phyloP scores from a whole-genome alignment of 2,329 filamentous ascomycete genomes.

The Penicillium sp. region DNA sequence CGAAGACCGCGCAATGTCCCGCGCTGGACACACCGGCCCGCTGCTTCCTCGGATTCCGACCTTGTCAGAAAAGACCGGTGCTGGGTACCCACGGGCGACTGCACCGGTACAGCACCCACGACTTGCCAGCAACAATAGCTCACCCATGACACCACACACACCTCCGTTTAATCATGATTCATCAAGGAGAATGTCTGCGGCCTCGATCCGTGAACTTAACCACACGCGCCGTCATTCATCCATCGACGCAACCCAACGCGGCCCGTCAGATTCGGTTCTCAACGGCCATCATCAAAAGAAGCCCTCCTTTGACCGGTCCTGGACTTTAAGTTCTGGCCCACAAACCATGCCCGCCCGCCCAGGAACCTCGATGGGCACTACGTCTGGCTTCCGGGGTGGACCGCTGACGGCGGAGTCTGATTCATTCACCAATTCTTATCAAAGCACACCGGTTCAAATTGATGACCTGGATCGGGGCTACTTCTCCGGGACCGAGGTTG shows the following conservation, averaged over 20 bases:
- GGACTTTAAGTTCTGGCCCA: conserved; percentile 50
- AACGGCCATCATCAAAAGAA: conserved; percentile 51
- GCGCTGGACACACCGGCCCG: conserved; percentile 36
- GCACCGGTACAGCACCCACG: conserved; percentile 31
- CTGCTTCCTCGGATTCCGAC: conserved; percentile 46
- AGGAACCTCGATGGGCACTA: conserved; percentile 33
- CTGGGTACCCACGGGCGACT: conserved; percentile 27
- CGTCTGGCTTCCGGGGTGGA: conserved; percentile 20
- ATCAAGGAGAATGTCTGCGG: conserved; percentile 64
- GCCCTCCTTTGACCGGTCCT: conserved; percentile 57
- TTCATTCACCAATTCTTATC: conserved; percentile 20
- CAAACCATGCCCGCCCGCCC: conserved; percentile 34
- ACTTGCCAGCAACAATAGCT: conserved; percentile 37
- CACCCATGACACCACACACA: conserved; percentile 45
- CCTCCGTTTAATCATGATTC: conserved; percentile 43
- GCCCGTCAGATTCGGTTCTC: conserved; percentile 27
- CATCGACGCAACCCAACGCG: conserved; percentile 61
- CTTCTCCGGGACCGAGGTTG: conserved; percentile 83
- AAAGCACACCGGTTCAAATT: conserved; percentile 32
- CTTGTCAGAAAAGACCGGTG: conserved; percentile 34
- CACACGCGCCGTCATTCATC: conserved; percentile 86
- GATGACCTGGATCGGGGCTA: conserved; percentile 80
- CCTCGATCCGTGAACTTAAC: conserved; percentile 75
- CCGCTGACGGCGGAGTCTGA: conserved; percentile 30
- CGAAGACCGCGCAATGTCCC: conserved; percentile 46